Conservation (phyloP, 495 filamentous ascomycete genomes). For the Letharia columbiana region DNA sequence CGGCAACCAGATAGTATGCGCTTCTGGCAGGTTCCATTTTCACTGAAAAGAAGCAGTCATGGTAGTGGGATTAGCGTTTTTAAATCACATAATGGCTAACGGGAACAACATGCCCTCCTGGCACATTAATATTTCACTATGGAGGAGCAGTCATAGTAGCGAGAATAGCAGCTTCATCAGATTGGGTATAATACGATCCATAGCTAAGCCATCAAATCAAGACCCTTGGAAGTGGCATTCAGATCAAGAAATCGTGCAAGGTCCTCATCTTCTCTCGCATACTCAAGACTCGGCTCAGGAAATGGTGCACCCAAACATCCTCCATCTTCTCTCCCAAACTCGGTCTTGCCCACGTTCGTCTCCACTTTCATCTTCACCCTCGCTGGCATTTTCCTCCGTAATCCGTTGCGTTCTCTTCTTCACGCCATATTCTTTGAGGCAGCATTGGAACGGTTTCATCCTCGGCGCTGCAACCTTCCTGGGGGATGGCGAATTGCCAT, state of each 20-base stretch:
- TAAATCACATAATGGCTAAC: background rate
- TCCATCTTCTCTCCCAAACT: slow-evolving; percentile 44
- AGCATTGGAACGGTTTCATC: slow-evolving; percentile 29
- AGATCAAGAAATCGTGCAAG: background rate
- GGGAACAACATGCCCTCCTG: background rate
- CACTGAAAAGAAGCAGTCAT: background rate
- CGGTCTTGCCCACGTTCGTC: background rate
- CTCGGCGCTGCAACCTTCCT: slow-evolving; percentile 4
- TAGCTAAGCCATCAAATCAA: background rate
- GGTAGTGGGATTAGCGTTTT: background rate
- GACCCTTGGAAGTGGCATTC: background rate
- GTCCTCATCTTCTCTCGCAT: background rate
- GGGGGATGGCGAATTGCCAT: slow-evolving; percentile 9
- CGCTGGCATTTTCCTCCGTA: slow-evolving; percentile 19
- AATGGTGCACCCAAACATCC: slow-evolving; percentile 34
- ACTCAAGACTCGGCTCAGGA: background rate
- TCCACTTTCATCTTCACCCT: slow-evolving; percentile 30
- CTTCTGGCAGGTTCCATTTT: background rate
- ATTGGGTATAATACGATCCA: background rate
- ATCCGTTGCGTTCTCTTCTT: slow-evolving; percentile 12
- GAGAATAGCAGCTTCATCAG: background rate
- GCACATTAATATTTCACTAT: background rate
- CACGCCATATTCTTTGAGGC: slow-evolving; percentile 48
- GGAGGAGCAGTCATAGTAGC: background rate
- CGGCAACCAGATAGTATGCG: background rate